These are phyloP conservation scores for Clarireedia monteithiana DNA, from an alignment of 2,329 filamentous ascomycete genomes.

Conservation along the genomic window DNA sequence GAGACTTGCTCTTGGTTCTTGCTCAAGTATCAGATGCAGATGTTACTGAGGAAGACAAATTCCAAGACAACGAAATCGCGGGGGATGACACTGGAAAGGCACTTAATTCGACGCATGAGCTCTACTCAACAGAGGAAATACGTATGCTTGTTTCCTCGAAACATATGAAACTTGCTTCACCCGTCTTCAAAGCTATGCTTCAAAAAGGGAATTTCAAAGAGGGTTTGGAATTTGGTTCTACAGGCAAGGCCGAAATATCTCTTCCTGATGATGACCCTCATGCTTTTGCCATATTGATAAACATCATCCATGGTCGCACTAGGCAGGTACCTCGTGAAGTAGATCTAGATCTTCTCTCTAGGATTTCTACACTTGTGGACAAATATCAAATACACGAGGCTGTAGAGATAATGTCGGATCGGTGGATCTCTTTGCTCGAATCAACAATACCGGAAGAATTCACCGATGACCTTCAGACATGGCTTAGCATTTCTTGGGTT, in stretches of 20 bases:
- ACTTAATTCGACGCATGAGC: too few species aligned
- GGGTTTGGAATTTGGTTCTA: neutral
- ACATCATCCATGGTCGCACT: neutral
- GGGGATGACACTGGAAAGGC: neutral
- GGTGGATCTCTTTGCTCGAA: slow-evolving; percentile 1
- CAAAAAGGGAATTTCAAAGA: neutral
- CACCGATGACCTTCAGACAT: neutral
- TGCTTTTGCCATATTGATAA: slow-evolving; percentile 5
- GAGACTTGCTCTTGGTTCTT: slow-evolving; percentile 3
- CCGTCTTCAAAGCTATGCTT: neutral
- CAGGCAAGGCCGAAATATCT: neutral
- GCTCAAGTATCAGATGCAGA: neutral
- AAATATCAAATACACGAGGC: slow-evolving; percentile 8
- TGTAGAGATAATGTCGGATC: slow-evolving; percentile 2
- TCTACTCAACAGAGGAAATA: neutral
- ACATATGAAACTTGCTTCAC: neutral
- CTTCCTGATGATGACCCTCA: slow-evolving; percentile 4
- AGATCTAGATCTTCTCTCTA: neutral
- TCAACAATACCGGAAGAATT: neutral
- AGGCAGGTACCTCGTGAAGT: neutral
- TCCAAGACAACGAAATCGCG: neutral
- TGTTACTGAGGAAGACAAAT: neutral
- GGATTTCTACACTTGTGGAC: slow-evolving; percentile 5
- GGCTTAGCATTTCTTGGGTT: slow-evolving; percentile 6
- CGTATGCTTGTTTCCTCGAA: slow-evolving; percentile 3